Base-by-base conservation (phyloP, 139 green algal species). In the Mychonastes homosphaera region DNA sequence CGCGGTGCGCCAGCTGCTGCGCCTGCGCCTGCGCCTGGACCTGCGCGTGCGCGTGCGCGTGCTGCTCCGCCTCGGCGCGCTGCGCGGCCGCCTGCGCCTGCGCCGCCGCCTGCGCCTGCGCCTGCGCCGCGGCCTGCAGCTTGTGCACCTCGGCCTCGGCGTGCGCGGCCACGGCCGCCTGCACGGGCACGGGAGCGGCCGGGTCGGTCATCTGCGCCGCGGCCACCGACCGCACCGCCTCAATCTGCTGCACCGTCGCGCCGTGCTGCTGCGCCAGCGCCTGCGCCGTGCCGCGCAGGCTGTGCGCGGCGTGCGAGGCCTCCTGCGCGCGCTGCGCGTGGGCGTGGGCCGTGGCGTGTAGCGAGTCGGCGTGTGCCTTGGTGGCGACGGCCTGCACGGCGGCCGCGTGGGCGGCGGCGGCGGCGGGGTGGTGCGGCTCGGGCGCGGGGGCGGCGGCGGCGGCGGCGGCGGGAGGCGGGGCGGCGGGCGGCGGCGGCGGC, bases 21-120 rank as follows among this genome's bases (percentile, higher is more conserved):
- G 61, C 61, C 41, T 60, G 50, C 27, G 61, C 61, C 32, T 39
- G 32, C 13, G 72, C 78, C 61, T 86, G 73, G 15, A 73, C 79
- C 46, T 85, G 77, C 26, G 49, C 61, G 39, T 46, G 40, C 43
- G 71, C 53, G 46, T 87, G 78, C 29, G 78, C 75, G 47, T 81
- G 67, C 12, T 64, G 68, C 46, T 72, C 67, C 3, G 64, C 68
- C 26, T 64, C 64, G 4, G 71, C 60, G 19, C 53, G 60, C 56
- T 80, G 73, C 13, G 65, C 73, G 6, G 71, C 64, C 5, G 65
- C 68, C 58, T 39, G 39, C 4, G 57, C 43, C 60, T 76, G 55
- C 23, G 56, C 33, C 46, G 73, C 61, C 40, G 61, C 61, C 26
- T 61, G 36, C 16, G 61, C 61, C 40, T 67, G 61, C 9, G 61